These are phyloP conservation scores for Hippophae rhamnoides DNA, from an alignment of 306 rosid genomes.

Conservation along the genomic window DNA sequence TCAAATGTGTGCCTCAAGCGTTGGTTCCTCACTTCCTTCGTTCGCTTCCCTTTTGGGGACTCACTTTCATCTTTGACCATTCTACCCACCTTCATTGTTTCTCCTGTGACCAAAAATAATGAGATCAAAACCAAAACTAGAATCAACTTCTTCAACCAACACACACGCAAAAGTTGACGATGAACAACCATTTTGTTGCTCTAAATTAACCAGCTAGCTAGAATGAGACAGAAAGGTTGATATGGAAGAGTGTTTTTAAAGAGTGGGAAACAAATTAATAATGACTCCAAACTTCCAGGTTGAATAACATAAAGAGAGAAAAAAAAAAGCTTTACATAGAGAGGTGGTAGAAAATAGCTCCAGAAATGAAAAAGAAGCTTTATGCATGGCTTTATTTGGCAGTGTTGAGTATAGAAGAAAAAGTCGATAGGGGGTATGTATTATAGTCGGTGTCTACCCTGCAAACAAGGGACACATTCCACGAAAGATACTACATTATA, in stretches of 20 bases:
- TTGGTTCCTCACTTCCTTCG: slow-evolving; percentile 9
- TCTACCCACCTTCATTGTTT: slow-evolving; percentile 12
- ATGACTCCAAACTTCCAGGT: no score
- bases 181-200: slow-evolving; percentile 31
- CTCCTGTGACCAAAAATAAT: slow-evolving; percentile 30
- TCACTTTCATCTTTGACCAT: slow-evolving; percentile 1
- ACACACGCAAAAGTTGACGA: slow-evolving; percentile 14
- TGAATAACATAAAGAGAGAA: no score
- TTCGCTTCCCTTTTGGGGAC: slow-evolving; percentile 15
- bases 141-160: slow-evolving; percentile 23
- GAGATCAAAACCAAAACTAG: slow-evolving; percentile 31
- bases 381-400: slow-evolving; percentile 32
- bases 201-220: neutral
- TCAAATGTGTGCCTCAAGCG: slow-evolving; percentile 25
- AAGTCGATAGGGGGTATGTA: slow-evolving; percentile 40
- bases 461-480: slow-evolving; percentile 59
- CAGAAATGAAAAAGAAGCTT: slow-evolving; percentile 7
- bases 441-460: slow-evolving; percentile 33
- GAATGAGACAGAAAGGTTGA: slow-evolving; percentile 6
- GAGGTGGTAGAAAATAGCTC: neutral
- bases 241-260: neutral
- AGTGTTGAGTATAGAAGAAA: slow-evolving; percentile 19
- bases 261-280: neutral
- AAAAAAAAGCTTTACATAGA: no score
- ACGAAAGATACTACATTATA: slow-evolving; percentile 26